These are phyloP conservation scores for Mycena sanguinolenta DNA, from an alignment of 768 basidiomycete genomes.

Conservation along the genomic window DNA sequence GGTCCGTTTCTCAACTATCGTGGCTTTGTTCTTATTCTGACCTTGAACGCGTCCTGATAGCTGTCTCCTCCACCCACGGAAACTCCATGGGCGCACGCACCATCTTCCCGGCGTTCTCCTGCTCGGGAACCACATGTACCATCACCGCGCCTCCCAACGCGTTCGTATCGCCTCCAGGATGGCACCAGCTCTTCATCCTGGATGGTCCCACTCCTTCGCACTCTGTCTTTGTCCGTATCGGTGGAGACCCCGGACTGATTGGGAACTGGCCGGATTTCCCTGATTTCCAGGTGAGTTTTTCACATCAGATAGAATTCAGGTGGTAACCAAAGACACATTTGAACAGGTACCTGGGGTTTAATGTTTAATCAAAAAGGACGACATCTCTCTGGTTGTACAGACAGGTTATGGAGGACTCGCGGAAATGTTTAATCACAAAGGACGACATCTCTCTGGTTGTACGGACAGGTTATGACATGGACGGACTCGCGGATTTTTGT, in stretches of 20 bases:
- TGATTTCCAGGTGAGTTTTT: constrained; percentile 89
- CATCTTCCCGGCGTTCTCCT: constrained; percentile 81
- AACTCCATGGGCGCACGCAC: constrained; percentile 82
- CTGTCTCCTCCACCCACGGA: constrained; percentile 82
- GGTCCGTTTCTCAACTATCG: constrained; percentile 54
- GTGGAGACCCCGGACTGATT: constrained; percentile 77
- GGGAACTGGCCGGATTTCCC: constrained; percentile 82
- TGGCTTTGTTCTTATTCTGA: constrained; percentile 23
- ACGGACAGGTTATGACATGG: no score
- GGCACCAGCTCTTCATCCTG: constrained; percentile 82
- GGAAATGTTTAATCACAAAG: constrained; percentile 49
- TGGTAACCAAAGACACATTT: no score
- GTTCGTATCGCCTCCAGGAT: constrained; percentile 78
- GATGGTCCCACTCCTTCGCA: constrained; percentile 85
- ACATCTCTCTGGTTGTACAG: not conserved
- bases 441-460: not conserved
- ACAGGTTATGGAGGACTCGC: no score
- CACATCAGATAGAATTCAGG: no score
- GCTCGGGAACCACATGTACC: constrained; percentile 77
- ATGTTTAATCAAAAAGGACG: constrained; percentile 49
- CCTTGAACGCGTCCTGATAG: constrained; percentile 46
- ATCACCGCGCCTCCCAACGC: constrained; percentile 84
- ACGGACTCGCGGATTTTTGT: no score
- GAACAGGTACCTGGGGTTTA: no score
- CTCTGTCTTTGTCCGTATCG: constrained; percentile 82